These are phyloP conservation scores for Chaetoceros muelleri DNA, from an alignment of 108 stramenopile species.

Conservation along the genomic window DNA sequence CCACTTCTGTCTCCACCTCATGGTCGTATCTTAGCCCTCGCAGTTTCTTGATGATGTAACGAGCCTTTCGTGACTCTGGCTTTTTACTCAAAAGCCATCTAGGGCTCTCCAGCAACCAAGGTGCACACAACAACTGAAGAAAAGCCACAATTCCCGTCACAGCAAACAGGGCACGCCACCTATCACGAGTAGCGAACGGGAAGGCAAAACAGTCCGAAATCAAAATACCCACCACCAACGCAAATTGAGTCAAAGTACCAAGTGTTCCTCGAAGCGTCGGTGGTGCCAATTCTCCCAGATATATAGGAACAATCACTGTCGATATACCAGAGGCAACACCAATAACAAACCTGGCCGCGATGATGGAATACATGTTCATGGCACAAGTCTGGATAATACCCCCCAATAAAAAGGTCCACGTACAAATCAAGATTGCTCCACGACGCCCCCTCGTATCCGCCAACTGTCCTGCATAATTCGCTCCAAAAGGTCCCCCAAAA, in stretches of 20 bases:
- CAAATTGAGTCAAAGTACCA: constrained; percentile 96
- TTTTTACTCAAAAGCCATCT: constrained; percentile 75
- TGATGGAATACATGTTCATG: constrained; percentile 56
- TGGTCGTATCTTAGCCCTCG: constrained; percentile 86
- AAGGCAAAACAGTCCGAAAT: constrained; percentile 77
- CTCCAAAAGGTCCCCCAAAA: constrained; percentile 76
- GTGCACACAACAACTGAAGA: constrained; percentile 64
- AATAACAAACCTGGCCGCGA: constrained; percentile 75
- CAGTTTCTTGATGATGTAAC: constrained; percentile 84
- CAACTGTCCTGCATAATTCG: constrained; percentile 33
- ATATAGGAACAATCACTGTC: constrained; percentile 89
- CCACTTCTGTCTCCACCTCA: constrained; percentile 90
- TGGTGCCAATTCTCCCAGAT: constrained; percentile 91
- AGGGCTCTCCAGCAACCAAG: constrained; percentile 86
- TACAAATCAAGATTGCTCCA: constrained; percentile 58
- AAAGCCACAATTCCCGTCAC: constrained; percentile 64
- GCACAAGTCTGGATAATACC: constrained; percentile 67
- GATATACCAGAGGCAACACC: constrained; percentile 87
- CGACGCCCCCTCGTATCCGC: constrained; percentile 57
- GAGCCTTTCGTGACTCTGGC: constrained; percentile 63
- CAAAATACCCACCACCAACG: constrained; percentile 88
- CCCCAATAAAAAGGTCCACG: constrained; percentile 71
- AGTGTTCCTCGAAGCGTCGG: constrained; percentile 89
- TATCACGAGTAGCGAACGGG: constrained; percentile 45
- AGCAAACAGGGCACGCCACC: constrained; percentile 80